Evolutionary conservation across 2,329 filamentous ascomycete species (phyloP).

Genomic region (Diaporthe citriasiana): DNA sequence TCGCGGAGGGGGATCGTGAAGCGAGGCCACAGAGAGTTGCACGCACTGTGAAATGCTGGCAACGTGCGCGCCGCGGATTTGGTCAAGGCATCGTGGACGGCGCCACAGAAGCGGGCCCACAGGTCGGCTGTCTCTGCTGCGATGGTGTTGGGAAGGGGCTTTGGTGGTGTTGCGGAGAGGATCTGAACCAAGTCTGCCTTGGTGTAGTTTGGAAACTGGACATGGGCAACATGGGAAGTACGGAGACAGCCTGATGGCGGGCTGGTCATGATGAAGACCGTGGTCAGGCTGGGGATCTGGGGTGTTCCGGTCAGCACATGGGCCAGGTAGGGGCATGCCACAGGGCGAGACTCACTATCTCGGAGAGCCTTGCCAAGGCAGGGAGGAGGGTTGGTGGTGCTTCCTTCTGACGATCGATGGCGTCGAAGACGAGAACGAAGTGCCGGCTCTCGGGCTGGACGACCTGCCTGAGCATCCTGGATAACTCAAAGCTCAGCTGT

Average conservation of each 20-base stretch:
- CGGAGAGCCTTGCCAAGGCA: conserved; percentile 84
- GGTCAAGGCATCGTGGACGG: conserved; percentile 88
- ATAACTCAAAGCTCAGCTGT: conserved; percentile 80
- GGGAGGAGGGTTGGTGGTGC: conserved; percentile 83
- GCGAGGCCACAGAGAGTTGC: conserved; percentile 83
- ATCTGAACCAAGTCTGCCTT: conserved; percentile 86
- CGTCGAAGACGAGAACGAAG: conserved; percentile 89
- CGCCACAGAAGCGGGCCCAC: conserved; percentile 84
- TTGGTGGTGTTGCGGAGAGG: conserved; percentile 68
- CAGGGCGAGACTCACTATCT: conserved; percentile 71
- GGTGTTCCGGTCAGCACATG: conserved; percentile 33
- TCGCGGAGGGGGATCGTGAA: conserved; percentile 85
- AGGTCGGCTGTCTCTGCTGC: conserved; percentile 73
- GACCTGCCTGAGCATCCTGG: conserved; percentile 69
- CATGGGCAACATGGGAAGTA: conserved; percentile 77
- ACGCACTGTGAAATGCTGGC: conserved; percentile 77
- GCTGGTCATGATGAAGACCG: conserved; percentile 82
- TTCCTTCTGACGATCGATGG: conserved; percentile 87
- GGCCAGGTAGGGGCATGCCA: background rate
- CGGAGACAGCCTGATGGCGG: conserved; percentile 79
- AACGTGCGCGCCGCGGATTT: conserved; percentile 86
- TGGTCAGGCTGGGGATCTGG: conserved; percentile 83
- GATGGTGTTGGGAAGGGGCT: conserved; percentile 64
- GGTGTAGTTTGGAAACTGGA: conserved; percentile 88
- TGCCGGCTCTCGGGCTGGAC: conserved; percentile 59